These are phyloP conservation scores for Prosopis cineraria DNA, from an alignment of 306 rosid genomes.

Conservation along the genomic window DNA sequence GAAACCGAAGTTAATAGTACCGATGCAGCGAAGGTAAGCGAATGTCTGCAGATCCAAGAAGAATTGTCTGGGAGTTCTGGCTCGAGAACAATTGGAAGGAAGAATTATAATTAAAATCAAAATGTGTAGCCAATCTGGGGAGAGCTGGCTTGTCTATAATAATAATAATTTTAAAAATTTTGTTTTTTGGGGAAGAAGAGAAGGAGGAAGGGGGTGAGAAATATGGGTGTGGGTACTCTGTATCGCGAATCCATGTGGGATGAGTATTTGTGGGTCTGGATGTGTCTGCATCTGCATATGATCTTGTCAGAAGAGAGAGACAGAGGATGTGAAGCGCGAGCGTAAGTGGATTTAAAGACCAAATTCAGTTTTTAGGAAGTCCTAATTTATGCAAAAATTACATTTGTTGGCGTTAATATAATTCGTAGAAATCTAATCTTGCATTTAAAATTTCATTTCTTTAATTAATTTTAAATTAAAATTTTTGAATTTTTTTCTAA, in stretches of 20 bases:
- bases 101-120: conserved; percentile 34
- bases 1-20: conserved; percentile 38
- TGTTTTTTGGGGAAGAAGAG: not conserved
- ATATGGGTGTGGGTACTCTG: conserved; percentile 45
- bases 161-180: not conserved
- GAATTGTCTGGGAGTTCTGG: conserved; percentile 29
- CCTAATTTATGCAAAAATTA: too few species aligned
- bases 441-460: too few species aligned
- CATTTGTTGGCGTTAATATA: too few species aligned
- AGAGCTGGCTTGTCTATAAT: conserved; percentile 34
- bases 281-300: conserved; percentile 87
- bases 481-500: too few species aligned
- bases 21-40: conserved; percentile 34
- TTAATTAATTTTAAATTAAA: too few species aligned
- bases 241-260: conserved; percentile 54
- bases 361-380: not conserved
- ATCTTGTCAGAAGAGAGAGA: conserved; percentile 57
- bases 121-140: conserved; percentile 51
- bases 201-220: conserved; percentile 24
- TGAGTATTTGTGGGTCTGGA: conserved; percentile 65
- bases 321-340: not conserved
- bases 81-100: conserved; percentile 41
- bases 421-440: too few species aligned
- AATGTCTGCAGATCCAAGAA: conserved; percentile 51
- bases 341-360: not conserved